Evolutionary conservation across 345 rosid species (phyloP).

Genomic region (Dimocarpus longan): DNA sequence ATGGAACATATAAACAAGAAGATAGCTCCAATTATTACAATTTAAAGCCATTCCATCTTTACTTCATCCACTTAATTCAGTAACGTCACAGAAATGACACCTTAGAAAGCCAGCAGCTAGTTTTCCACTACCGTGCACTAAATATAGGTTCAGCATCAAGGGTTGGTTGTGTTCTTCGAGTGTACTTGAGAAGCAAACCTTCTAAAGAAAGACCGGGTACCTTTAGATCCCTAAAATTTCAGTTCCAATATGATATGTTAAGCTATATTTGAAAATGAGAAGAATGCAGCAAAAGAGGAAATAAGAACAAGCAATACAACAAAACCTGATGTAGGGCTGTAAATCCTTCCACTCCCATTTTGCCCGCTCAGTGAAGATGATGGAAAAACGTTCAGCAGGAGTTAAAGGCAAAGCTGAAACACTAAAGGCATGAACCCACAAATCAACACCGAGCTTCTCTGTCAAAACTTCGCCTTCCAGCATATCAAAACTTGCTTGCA

Average conservation of each 20-base stretch:
- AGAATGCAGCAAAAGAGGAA: not conserved
- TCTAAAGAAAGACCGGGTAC: constrained; percentile 86
- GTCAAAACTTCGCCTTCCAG: constrained; percentile 89
- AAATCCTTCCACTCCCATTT: constrained; percentile 96
- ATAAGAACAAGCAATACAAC: not conserved
- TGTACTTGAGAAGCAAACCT: constrained; percentile 82
- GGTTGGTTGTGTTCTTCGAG: constrained; percentile 73
- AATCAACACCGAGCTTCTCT: constrained; percentile 79
- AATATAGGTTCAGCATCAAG: constrained; percentile 73
- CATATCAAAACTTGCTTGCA: constrained; percentile 65
- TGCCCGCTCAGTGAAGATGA: constrained; percentile 68
- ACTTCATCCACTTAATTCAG: not conserved
- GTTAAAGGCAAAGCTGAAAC: constrained; percentile 67
- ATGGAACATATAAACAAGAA: not conserved
- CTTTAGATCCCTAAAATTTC: constrained; percentile 67
- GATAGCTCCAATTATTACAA: not conserved
- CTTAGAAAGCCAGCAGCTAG: not conserved
- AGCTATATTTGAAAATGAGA: not conserved
- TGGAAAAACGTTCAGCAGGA: constrained; percentile 70
- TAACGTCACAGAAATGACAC: not conserved
- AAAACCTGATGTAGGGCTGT: constrained; percentile 80
- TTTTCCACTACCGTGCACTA: constrained; percentile 53
- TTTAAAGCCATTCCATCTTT: not conserved
- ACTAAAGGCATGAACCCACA: constrained; percentile 69
- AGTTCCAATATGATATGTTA: not conserved